Evolutionary conservation across 306 rosid genomes (phyloP), one percentile per base, ranked within the genome.

Genomic region (Oemleria cerasiformis): DNA sequence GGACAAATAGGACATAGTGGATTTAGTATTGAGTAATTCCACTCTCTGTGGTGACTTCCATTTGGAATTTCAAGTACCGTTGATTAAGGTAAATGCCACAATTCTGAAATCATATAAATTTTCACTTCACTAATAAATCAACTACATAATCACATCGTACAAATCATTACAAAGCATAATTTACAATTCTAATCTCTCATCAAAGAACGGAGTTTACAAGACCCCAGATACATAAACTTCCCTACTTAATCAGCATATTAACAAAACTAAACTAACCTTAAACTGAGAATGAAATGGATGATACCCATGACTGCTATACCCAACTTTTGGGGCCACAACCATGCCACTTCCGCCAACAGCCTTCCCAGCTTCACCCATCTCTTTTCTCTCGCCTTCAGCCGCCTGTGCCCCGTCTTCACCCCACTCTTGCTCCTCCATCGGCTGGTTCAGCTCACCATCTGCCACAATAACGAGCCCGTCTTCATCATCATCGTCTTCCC

Each of bases 241-340:
- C 77, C 81, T 53, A 71, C 67, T 75, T 63, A 72, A 75, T 68
- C 78, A 84, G 68, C 84, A 82, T 76, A 75, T 65, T 50, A 73
- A 73, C 79, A 77, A 88, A 71, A 19, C 75, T 71, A 71, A 71
- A 89, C 96, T 88, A 76, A 95, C 99, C 99, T 95, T 95, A 81
- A 86, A 95, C 89, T 89, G 99, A 42, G 99, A 95, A 91, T 89
- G 97, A 89, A 89, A 91, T 48, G 92, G 96, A 83, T 92, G 96
- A 78, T 79, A 95, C 43, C 82, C 92, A 83, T 89, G 92, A 87
- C 25, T 87, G 84, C 90, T 88, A 85, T 81, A 95, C 70, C 92
- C 97, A 80, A 81, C 59, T 82, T 95, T 95, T 1, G 91, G 85
- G 3, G 72, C 74, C 74, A 65, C 77, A 1, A 68, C 54, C 39